Evolutionary conservation across 495 filamentous ascomycete genomes (phyloP), one percentile per base, ranked within the genome.

Genomic region (Aspergillus coremiiformis): DNA sequence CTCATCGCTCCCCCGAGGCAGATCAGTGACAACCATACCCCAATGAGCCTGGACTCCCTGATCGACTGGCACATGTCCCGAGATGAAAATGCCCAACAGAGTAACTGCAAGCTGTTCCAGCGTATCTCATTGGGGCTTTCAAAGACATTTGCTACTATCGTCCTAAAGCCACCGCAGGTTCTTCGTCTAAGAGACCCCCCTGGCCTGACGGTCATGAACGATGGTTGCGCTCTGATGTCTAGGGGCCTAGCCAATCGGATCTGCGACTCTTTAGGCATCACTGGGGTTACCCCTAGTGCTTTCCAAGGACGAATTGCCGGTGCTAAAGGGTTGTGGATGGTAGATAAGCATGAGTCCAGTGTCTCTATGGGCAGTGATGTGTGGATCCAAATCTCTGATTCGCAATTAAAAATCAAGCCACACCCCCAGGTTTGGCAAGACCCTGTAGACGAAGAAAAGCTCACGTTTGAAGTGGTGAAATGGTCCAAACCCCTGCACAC

Each of bases 281-380:
- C 71, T 3, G 65, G 73, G 0, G 73, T 75, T 35, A 75, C 84
- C 0, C 89, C 91, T 0, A 85, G 84, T 49, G 80, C 76, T 6
- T 85, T 94, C 46, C 92, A 96, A 68, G 92, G 75, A 10, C 76
- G 92, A 35, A 82, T 97, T 53, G 86, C 84, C 2, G 83, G 86
- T 5, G 87, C 89, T 1, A 96, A 97, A 66, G 93, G 93, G 2
- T 69, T 96, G 35, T 96, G 92, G 91, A 81, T 91, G 67, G 75
- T 92, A 14, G 82, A 85, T 55, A 53, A 52, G n/a, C 62, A 71
- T 39, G 21, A 56, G 10, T 67, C 66, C 2, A 52, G 54, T 3
- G 46, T 69, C 19, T 39, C 43, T 10, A 32, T 51, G 4, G 72
- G 72, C 8, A 63, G 70, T 39, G 67, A 72, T 47, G 35, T 68